Evolutionary conservation across 371 early-diverging fungal genomes (phyloP), one percentile per base, ranked within the genome.

Genomic region (Coemansia sp.): DNA sequence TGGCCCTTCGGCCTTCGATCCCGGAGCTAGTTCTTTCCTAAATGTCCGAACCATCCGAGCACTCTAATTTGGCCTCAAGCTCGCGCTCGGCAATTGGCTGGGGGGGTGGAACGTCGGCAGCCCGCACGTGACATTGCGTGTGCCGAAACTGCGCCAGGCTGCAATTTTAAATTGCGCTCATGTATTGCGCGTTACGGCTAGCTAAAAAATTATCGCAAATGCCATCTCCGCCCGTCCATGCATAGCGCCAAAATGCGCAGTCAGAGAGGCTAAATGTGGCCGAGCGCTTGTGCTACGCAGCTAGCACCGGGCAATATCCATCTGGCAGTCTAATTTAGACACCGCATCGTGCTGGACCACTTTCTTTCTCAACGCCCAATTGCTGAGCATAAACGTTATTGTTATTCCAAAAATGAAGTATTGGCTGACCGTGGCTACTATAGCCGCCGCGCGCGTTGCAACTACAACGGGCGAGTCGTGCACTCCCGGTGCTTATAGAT

Each of bases 401-500:
- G 32, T 14, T 50, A 31, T 50, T 31, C 30, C 20, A 26, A 30
- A 38, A 54, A 58, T 58, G 59, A 49, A 32, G 34, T 51, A 40
- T 30, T 26, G 59, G 30, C 39, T 59, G 16, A 43, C 31, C 32
- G 30, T 53, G 10, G 48, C 62, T 4, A 8, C 45, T 8, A 16
- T 65, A 32, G 48, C 32, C 10, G 65, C 64, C 6, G 39, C 43
- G 32, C 16, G 11, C 41, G 14, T 39, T 11, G 49, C 40, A 8
- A 16, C 32, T 26, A 31, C 36, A 14, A 16, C 26, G n/a, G 51
- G 50, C 11, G 55, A 55, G 45, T 16, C 70, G 0, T 73, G 74
- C 45, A 45, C 31, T 14, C 58, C 71, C 2, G 75, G 75, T 8
- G 49, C 66, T 31, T 74, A 74, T 41, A 49, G 71, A 38, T 74